Base-by-base conservation (phyloP, 2,329 filamentous ascomycete genomes). In the Colletotrichum spaethianum region DNA sequence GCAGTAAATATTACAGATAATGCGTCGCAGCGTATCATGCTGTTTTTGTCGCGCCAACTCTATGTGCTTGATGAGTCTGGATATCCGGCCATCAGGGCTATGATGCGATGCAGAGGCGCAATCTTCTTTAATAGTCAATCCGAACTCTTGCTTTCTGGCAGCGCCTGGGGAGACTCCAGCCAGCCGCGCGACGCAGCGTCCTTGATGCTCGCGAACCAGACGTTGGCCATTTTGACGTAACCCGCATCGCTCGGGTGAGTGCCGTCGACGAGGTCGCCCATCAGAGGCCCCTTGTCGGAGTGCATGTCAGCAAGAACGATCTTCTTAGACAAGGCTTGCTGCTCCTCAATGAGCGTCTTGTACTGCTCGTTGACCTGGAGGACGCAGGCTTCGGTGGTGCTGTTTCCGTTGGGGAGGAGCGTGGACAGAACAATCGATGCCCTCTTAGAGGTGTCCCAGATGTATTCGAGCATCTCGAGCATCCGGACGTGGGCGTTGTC, bases 231-330 rank as follows among this genome's bases (percentile, higher is more conserved):
- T 77, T 84, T 83, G 53, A 75, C 70, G 70, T 85, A 85, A 4
- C 83, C 84, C 0, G 18, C 75, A 40, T 83, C 81, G 26, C 78
- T 76, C 0, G 83, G 84, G 64, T 85, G 84, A 1, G 80, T 84
- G 12, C 75, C 78, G 68, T 86, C 84, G 0, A 75, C 77, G 56
- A 85, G 74, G 53, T 85, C 83, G 7, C 57, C 75, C 26, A 63
- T 28, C 18, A 75, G 72, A 7, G 79, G 80, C 2, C 80, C 82
- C 8, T 76, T 75, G 14, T 72, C 65, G 4, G 75, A 73, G 56
- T 81, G 80, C 83, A 85, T 85, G 16, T 86, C 83, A 5, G 78
- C 83, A 31, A 84, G 74, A 23, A 83, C 76, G n/a, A 85, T 71
- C 64, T 76, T 78, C 63, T 75, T 78, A n/a, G 77, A 78, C 23